Base-by-base conservation (phyloP, 1,284 basidiomycete genomes). In the Xerocomus nothofagi region DNA sequence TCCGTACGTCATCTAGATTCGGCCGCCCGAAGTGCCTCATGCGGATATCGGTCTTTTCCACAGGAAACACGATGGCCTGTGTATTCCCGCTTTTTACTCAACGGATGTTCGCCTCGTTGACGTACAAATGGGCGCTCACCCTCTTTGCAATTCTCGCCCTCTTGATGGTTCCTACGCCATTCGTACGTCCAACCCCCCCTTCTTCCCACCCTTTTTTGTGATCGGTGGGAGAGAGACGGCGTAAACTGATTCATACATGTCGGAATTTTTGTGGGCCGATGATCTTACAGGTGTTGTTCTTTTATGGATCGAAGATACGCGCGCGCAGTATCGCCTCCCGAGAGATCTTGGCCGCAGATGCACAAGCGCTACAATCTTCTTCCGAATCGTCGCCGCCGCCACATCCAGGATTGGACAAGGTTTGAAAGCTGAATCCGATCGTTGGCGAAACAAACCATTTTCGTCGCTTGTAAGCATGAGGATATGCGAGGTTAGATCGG, bases 71-170 rank as follows among this genome's bases (percentile, higher is more conserved):
- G 10, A 67, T 74, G 55, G 84, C 73, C 2, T 76, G 76, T 39
- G 71, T 74, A 6, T 87, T 87, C 66, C 85, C 85, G 0, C 69
- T 88, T 6, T 84, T 86, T 65, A 81, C 79, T 4, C 64, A 68
- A 23, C 79, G 78, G 54, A 81, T 88, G 79, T 88, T 84, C 58
- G 61, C 63, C 11, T 58, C 64, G 0, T 64, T 89, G 31, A 77
- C 76, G 11, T 88, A 84, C 62, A 81, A 76, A 60, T 89, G 86
- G 84, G 83, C 82, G 0, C 82, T 81, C 57, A 83, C 81, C 6
- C 66, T 90, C 0, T 85, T 88, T 57, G 86, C 71, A 0, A 71
- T 75, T 40, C 66, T 91, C 18, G 82, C 80, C 0, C 61, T 76
- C 3, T 26, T 79, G 29, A 75, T 90, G 76, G 73, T 80, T 11